Conservation (phyloP, 1,284 basidiomycete species). For the Xerocomus minutiporus region DNA sequence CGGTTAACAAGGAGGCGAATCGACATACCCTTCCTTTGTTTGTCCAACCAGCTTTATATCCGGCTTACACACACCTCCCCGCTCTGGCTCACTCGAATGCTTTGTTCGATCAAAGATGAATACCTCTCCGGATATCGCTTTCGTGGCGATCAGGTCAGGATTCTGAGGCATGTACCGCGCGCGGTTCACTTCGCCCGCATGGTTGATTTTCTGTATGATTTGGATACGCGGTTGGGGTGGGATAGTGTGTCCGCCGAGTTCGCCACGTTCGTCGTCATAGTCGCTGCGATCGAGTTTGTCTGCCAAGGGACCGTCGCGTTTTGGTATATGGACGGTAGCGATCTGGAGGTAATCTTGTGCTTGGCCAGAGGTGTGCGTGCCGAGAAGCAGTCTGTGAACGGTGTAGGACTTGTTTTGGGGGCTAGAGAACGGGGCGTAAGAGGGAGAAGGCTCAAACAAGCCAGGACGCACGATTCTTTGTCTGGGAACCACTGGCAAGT, state of each 20-base stretch:
- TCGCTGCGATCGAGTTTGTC: conserved; percentile 75
- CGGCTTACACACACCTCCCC: conserved; percentile 80
- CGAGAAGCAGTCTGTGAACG: conserved; percentile 89
- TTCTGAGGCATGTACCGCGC: conserved; percentile 99
- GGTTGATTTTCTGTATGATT: conserved; percentile 93
- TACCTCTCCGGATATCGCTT: conserved; percentile 87
- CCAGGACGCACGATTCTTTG: conserved; percentile 72
- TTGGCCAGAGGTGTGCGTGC: conserved; percentile 96
- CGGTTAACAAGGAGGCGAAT: conserved; percentile 4
- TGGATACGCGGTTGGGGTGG: conserved; percentile 78
- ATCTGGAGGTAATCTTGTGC: conserved; percentile 96
- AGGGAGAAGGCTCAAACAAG: background rate
- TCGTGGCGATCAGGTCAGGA: conserved; percentile 94
- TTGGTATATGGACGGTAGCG: conserved; percentile 90
- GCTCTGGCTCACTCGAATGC: conserved; percentile 89
- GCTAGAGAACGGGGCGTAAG: conserved; percentile 35
- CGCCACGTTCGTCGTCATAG: conserved; percentile 92
- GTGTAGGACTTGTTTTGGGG: conserved; percentile 89
- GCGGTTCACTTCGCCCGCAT: conserved; percentile 93
- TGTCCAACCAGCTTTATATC: conserved; percentile 91
- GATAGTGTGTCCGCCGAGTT: conserved; percentile 82
- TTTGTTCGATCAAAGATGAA: conserved; percentile 96
- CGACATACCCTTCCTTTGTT: conserved; percentile 82
- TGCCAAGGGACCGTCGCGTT: conserved; percentile 58
- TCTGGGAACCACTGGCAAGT: conserved; percentile 99